Evolutionary conservation across 225 moss, liverwort and hornwort genomes (phyloP).

Genomic region (Physcomitrium patens): DNA sequence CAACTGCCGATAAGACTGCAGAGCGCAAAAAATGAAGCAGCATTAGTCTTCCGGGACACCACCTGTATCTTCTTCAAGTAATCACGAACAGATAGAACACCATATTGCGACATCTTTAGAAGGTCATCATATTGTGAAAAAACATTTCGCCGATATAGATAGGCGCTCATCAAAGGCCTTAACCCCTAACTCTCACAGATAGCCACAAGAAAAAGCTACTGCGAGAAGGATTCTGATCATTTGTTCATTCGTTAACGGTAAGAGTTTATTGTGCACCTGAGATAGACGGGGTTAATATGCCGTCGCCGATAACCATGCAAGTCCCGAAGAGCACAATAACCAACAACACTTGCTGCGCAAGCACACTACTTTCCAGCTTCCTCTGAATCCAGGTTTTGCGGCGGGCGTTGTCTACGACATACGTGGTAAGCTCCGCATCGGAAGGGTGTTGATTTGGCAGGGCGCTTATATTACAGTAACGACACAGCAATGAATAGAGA

Average conservation of each 20-base stretch:
- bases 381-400: constrained; percentile 49
- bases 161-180: too few relatives aligned
- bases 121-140: constrained; percentile 16
- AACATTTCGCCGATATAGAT: too few relatives aligned
- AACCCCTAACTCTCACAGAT: too few relatives aligned
- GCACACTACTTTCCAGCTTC: constrained; percentile 68
- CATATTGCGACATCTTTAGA: constrained; percentile 24
- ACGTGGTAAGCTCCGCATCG: constrained; percentile 84
- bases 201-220: too few relatives aligned
- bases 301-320: constrained; percentile 98
- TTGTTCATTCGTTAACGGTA: not conserved
- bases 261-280: constrained; percentile 60
- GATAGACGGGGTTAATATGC: constrained; percentile 92
- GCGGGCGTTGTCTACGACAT: constrained; percentile 41
- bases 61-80: constrained; percentile 32
- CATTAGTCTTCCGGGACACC: constrained; percentile 32
- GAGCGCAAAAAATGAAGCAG: constrained; percentile 36
- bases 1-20: constrained; percentile 94
- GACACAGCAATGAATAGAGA: constrained; percentile 87
- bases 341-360: constrained; percentile 71
- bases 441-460: constrained; percentile 88
- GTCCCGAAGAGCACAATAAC: constrained; percentile 82
- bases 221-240: too few relatives aligned
- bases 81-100: constrained; percentile 23
- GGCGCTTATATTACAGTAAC: constrained; percentile 78